These are phyloP conservation scores for Guillardia theta DNA, from an alignment of 78 protist genomes.

Conservation along the genomic window DNA sequence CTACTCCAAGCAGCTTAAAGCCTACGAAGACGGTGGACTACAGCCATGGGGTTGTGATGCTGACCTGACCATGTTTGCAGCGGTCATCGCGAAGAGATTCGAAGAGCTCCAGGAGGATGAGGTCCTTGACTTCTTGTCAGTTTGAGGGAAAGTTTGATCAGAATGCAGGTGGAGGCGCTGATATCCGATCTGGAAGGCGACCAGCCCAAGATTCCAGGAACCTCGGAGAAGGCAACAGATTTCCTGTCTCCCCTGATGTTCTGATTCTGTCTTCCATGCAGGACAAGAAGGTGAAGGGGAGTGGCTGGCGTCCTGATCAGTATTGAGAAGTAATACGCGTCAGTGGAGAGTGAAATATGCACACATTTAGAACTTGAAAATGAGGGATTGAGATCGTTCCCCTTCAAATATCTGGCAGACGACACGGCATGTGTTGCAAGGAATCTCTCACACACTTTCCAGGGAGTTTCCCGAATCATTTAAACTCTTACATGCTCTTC, in stretches of 20 bases:
- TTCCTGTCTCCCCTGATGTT: too few species aligned
- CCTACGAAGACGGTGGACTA: neutral
- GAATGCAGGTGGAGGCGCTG: neutral
- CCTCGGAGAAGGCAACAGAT: too few species aligned
- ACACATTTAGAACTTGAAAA: too few species aligned
- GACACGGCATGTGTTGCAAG: too few species aligned
- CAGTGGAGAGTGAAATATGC: too few species aligned
- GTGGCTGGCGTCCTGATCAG: constrained; percentile 20
- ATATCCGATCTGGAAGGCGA: neutral
- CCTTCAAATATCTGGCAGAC: too few species aligned
- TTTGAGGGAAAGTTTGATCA: neutral
- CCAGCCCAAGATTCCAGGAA: neutral
- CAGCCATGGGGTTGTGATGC: neutral
- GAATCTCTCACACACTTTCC: too few species aligned
- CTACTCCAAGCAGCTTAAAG: constrained; percentile 1
- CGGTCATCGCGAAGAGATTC: constrained; percentile 9
- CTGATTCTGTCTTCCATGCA: too few species aligned
- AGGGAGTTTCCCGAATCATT: too few species aligned
- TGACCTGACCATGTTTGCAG: neutral
- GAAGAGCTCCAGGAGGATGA: constrained; percentile 33
- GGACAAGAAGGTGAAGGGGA: too few species aligned
- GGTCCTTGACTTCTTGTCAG: neutral
- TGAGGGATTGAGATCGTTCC: too few species aligned
- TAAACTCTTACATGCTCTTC: too few species aligned
- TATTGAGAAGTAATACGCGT: neutral